A percentile compares a stretch with the other conserved stretches of the same genome.
These are phyloP conservation scores for Verticillium albo-atrum DNA, from an alignment of 2,329 filamentous ascomycete genomes.

Conservation along the genomic window DNA sequence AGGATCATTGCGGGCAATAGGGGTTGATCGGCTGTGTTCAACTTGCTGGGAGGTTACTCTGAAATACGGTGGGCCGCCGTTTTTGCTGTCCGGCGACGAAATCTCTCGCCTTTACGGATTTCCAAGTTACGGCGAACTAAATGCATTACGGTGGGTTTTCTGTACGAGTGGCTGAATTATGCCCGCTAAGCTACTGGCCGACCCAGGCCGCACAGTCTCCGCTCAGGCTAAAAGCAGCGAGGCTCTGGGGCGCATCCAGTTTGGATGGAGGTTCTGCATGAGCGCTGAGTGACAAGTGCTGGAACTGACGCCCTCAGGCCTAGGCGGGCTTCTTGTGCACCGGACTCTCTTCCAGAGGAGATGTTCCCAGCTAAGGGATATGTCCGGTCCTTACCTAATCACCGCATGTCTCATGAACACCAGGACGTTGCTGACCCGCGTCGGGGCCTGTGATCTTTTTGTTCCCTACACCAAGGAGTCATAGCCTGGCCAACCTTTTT, in stretches of 20 bases:
- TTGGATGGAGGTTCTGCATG: too few relatives aligned
- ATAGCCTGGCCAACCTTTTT: neutral
- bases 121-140: too few relatives aligned
- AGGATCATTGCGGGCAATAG: neutral
- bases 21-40: neutral
- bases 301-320: too few relatives aligned
- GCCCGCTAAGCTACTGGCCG: too few relatives aligned
- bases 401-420: neutral
- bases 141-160: too few relatives aligned
- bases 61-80: neutral
- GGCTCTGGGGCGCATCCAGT: too few relatives aligned
- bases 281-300: too few relatives aligned
- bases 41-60: neutral
- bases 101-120: too few relatives aligned
- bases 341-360: neutral
- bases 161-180: too few relatives aligned
- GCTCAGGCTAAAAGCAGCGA: too few relatives aligned
- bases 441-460: neutral
- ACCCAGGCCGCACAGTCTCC: too few relatives aligned
- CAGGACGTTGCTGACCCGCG: neutral
- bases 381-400: neutral
- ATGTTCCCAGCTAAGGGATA: neutral
- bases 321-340: too few relatives aligned
- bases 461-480: neutral
- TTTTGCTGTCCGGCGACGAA: neutral